Conservation (phyloP, 148 eudicot species). For the Fagopyrum tataricum region DNA sequence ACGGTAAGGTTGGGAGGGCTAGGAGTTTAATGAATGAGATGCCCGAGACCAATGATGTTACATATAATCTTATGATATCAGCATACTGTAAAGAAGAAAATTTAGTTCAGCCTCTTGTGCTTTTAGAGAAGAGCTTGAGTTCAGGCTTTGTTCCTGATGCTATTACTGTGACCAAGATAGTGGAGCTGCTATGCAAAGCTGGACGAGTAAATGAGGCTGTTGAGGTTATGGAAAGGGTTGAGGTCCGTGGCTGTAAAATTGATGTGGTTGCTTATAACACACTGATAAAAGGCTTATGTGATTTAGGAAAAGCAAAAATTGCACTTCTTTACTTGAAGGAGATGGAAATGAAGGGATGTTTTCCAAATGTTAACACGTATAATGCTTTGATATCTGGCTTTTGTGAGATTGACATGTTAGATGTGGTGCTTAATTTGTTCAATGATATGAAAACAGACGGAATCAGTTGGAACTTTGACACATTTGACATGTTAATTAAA, state of each 20-base stretch:
- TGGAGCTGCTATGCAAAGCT: slow-evolving; percentile 49
- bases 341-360: slow-evolving; percentile 83
- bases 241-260: slow-evolving; percentile 47
- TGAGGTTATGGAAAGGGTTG: slow-evolving; percentile 66
- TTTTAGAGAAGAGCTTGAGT: slow-evolving; percentile 62
- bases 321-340: slow-evolving; percentile 55
- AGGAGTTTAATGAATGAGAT: slow-evolving; percentile 89
- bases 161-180: slow-evolving; percentile 58
- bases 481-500: slow-evolving; percentile 51
- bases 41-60: slow-evolving; percentile 58
- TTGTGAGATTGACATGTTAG: slow-evolving; percentile 50
- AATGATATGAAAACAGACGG: slow-evolving; percentile 73
- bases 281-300: slow-evolving; percentile 62
- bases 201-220: slow-evolving; percentile 66
- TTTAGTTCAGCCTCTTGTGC: slow-evolving; percentile 72
- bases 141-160: slow-evolving; percentile 66
- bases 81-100: slow-evolving; percentile 65
- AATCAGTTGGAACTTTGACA: slow-evolving; percentile 41
- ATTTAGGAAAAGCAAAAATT: slow-evolving; percentile 48
- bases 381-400: slow-evolving; percentile 61
- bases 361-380: slow-evolving; percentile 79
- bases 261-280: slow-evolving; percentile 87
- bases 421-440: slow-evolving; percentile 70
- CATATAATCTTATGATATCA: slow-evolving; percentile 67
- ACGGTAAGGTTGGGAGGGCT: slow-evolving; percentile 88